Evolutionary conservation across 1,284 basidiomycete genomes (phyloP), one percentile per base, ranked within the genome.

Genomic region (Limonomyces culmigenus): DNA sequence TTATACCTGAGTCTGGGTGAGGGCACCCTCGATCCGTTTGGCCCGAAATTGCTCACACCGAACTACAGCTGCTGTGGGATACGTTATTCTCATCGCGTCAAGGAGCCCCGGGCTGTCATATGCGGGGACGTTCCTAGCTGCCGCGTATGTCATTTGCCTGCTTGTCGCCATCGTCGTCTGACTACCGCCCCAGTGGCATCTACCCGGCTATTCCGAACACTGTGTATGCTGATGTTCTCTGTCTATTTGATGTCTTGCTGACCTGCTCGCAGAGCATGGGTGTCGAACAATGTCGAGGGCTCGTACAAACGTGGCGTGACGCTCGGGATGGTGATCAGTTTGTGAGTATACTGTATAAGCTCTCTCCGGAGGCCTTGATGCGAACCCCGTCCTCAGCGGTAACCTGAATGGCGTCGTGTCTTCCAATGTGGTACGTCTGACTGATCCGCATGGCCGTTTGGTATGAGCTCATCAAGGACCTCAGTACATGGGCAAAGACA

Each of bases 231-330:
- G 32, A 17, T 19, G 6, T 5, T 4, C 14, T 36, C 25, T 3
- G 14, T 21, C 35, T 41, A 32, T 44, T 36, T 13, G 18, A 34
- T 32, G 34, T 29, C 37, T 31, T 31, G 20, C 16, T 36, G 18
- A n/a, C n/a, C n/a, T 12, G n/a, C 16, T 40, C 10, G 5, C 38
- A 74, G 69, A 43, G 73, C 77, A 4, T 79, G 77, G 72, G 66
- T 71, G 21, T 71, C 72, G 19, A 76, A 76, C 45, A 80, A 78
- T 46, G 66, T 77, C 13, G 77, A 83, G 55, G 76, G 62, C 12
- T 51, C 52, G 15, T 65, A 62, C 48, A 62, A 62, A 42, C 57
- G 61, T 30, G 56, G 54, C 40, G 61, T 64, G 30, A 53, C 60
- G 13, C 52, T 62, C 33, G 62, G 51, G 18, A 56, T 59, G 55